Evolutionary conservation across 1,139 yeast genomes (phyloP).

Genomic region (Pichia sp.): DNA sequence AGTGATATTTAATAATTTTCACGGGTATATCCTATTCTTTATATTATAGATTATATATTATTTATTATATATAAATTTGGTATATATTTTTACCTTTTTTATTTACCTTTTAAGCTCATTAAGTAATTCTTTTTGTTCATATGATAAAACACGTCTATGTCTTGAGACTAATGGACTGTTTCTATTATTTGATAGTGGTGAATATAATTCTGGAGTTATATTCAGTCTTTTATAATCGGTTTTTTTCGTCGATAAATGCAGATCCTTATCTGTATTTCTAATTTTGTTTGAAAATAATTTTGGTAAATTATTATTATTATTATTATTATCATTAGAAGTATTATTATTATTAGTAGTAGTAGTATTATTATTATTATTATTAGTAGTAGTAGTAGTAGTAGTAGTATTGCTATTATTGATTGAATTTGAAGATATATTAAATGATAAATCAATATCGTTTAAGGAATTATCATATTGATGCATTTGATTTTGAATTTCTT

Average conservation of each 20-base stretch:
- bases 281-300: not conserved
- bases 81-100: not conserved
- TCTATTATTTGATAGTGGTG: not conserved
- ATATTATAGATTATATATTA: no score
- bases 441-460: no score
- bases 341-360: not conserved
- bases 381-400: not conserved
- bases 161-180: no score
- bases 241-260: no score
- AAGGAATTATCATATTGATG: slow-evolving; percentile 13
- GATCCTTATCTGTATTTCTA: slow-evolving; percentile 1
- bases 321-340: not conserved
- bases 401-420: not conserved
- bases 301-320: not conserved
- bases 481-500: slow-evolving; percentile 28
- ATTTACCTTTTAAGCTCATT: slow-evolving; percentile 32
- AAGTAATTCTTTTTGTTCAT: slow-evolving; percentile 44
- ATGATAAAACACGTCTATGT: slow-evolving; percentile 36
- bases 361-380: no score
- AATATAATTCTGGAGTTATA: no score
- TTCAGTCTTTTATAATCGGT: no score
- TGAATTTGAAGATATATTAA: no score
- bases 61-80: no score
- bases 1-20: slow-evolving; percentile 18
- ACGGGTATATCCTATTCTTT: no score